A percentile compares a stretch with the other conserved stretches of the same genome.
These are phyloP conservation scores for Mallotus japonicus DNA, from an alignment of 441 rosid genomes.

Conservation along the genomic window DNA sequence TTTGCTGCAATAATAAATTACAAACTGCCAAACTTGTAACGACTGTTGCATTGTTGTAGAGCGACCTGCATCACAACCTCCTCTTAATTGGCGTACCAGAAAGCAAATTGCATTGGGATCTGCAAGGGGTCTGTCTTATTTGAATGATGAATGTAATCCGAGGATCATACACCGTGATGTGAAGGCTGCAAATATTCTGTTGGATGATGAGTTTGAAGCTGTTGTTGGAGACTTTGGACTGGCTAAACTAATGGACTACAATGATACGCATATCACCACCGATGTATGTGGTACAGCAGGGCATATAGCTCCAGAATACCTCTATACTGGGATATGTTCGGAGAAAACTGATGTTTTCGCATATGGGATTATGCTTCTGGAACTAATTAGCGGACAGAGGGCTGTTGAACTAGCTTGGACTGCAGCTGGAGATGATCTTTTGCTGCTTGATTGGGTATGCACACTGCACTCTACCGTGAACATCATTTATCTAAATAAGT, in stretches of 20 bases:
- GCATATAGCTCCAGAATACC: conserved; percentile 24
- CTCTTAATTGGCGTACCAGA: conserved; percentile 62
- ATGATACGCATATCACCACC: conserved; percentile 70
- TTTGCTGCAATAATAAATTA: not conserved
- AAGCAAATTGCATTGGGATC: conserved; percentile 71
- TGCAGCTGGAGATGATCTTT: conserved; percentile 7
- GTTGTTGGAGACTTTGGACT: conserved; percentile 80
- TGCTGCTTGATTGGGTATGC: conserved; percentile 21
- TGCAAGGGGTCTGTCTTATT: conserved; percentile 68
- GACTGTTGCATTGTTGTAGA: not conserved
- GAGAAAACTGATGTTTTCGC: conserved; percentile 20
- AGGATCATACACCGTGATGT: conserved; percentile 78
- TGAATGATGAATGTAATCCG: conserved; percentile 77
- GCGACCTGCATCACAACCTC: conserved; percentile 1
- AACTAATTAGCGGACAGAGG: conserved; percentile 10
- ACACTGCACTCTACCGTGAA: no score
- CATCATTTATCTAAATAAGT: no score
- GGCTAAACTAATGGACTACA: conserved; percentile 69
- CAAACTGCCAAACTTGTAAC: not conserved
- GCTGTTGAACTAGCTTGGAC: conserved; percentile 16
- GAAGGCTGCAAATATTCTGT: conserved; percentile 70
- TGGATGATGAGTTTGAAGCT: conserved; percentile 78
- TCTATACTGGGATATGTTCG: conserved; percentile 8
- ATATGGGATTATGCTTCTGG: conserved; percentile 18
- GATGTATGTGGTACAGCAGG: conserved; percentile 52